Evolutionary conservation across 1,284 basidiomycete genomes (phyloP), one percentile per base, ranked within the genome.

Genomic region (Rhodotorula mucilaginosa): DNA sequence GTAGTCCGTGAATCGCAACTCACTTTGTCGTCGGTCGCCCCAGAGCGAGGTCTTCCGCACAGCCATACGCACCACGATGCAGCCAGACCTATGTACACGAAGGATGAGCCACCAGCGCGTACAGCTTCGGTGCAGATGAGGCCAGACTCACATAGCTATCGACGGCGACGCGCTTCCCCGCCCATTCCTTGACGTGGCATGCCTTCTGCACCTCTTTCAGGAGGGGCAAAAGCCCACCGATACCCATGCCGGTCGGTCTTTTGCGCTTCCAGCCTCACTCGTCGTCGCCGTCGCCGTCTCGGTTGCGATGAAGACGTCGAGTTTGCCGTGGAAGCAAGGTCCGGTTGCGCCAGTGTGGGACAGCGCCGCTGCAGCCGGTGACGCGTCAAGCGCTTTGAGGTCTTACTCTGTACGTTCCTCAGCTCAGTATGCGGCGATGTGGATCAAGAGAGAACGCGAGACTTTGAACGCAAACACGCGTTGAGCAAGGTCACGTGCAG

Each of bases 1-100:
- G 26, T 26, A 26, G 26, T 26, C 26, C 26, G 26, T 26, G 26
- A 26, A 34, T 34, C 34, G n/a, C 54, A 21, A 46, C 58, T 44
- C 77, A 94, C 92, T 88, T 93, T 68, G 86, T 87, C 1, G 95
- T 96, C 65, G 83, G 84, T 79, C 88, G 88, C 29, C 93, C 93
- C 1, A 89, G 91, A 19, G 93, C 93, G 58, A 99, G 83, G 75
- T 97, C 93, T 23, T 90, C 87, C 5, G 97, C 92, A 82, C 97
- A 99, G 0, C 90, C 86, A 80, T 93, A 96, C 1, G 92, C 88
- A 18, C 94, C 97, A 76, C 90, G 88, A 81, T 99, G 97, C n/a
- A 99, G 86, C 96, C 96, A 98, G 61, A 96, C 95, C 82, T 99
- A 97, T 58, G 88, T 91, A 95, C n/a, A 7, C 51, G 8, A 5